Conservation (phyloP, 2,329 filamentous ascomycete genomes). For the Fusarium palustre region DNA sequence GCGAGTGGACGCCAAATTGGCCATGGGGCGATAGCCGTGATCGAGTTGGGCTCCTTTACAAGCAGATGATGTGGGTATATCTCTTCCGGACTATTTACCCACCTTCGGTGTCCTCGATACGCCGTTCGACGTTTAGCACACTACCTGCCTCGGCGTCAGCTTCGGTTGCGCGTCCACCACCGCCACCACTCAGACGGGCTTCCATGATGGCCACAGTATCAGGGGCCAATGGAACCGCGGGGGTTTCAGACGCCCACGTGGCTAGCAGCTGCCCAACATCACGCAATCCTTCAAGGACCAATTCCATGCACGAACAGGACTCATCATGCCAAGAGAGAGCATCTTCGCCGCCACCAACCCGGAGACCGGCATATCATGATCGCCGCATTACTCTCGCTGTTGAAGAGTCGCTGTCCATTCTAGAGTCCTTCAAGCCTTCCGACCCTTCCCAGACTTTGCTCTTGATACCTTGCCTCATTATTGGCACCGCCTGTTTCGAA, state of each 20-base stretch:
- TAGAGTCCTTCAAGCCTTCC: slow-evolving; percentile 66
- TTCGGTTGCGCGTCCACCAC: slow-evolving; percentile 28
- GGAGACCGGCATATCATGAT: slow-evolving; percentile 63
- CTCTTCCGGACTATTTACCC: slow-evolving; percentile 71
- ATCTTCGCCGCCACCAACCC: slow-evolving; percentile 60
- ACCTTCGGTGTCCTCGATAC: slow-evolving; percentile 53
- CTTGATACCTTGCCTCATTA: slow-evolving; percentile 69
- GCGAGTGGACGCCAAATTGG: slow-evolving; percentile 77
- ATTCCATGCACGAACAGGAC: slow-evolving; percentile 56
- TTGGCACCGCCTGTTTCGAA: slow-evolving; percentile 70
- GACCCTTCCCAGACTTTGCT: slow-evolving; percentile 71
- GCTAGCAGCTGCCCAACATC: slow-evolving; percentile 51
- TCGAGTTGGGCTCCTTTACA: slow-evolving; percentile 68
- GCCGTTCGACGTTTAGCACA: slow-evolving; percentile 50
- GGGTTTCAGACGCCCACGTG: slow-evolving; percentile 28
- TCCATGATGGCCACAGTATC: slow-evolving; percentile 52
- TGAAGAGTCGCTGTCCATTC: slow-evolving; percentile 65
- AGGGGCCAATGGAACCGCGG: slow-evolving; percentile 35
- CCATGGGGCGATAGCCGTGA: slow-evolving; percentile 68
- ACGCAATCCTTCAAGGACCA: slow-evolving; percentile 54
- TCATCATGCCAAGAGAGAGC: slow-evolving; percentile 41
- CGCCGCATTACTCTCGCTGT: slow-evolving; percentile 65
- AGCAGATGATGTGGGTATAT: slow-evolving; percentile 75
- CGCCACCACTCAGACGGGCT: slow-evolving; percentile 49
- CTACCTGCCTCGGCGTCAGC: slow-evolving; percentile 39